These are phyloP conservation scores for Suillus spraguei DNA, from an alignment of 768 basidiomycete species.

Conservation along the genomic window DNA sequence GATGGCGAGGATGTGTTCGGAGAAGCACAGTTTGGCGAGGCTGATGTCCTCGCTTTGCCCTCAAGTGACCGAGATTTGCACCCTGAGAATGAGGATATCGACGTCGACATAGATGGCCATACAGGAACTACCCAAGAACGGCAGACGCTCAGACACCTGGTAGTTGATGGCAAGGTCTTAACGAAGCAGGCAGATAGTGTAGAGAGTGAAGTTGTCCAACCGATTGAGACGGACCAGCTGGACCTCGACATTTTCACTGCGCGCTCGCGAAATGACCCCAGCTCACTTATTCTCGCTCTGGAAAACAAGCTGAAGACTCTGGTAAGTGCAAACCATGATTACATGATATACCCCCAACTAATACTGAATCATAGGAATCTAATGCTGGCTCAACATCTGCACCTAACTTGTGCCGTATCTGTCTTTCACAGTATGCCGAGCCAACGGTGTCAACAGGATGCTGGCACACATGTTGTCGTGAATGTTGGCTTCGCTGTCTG, in stretches of 20 bases:
- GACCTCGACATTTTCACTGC: constrained; percentile 54
- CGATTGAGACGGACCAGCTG: constrained; percentile 46
- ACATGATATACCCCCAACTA: not conserved
- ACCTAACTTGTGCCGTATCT: constrained; percentile 76
- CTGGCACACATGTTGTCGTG: constrained; percentile 85
- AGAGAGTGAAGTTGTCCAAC: constrained; percentile 42
- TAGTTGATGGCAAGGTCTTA: constrained; percentile 52
- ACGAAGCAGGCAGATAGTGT: constrained; percentile 24
- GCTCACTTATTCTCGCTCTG: constrained; percentile 53
- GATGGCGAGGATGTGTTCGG: constrained; percentile 82
- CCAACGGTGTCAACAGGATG: constrained; percentile 83
- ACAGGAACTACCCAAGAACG: constrained; percentile 21
- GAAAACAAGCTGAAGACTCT: constrained; percentile 62
- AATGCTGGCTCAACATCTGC: not conserved
- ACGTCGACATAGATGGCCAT: constrained; percentile 35
- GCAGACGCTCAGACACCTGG: constrained; percentile 51
- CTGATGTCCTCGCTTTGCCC: constrained; percentile 54
- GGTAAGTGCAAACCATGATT: constrained; percentile 37
- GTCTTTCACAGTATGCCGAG: constrained; percentile 75
- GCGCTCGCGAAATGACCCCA: constrained; percentile 48
- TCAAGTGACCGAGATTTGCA: constrained; percentile 19
- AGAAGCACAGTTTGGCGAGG: constrained; percentile 74
- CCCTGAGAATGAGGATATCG: constrained; percentile 47
- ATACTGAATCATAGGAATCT: constrained; percentile 3
- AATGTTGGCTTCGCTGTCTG: constrained; percentile 85